Evolutionary conservation across 768 basidiomycete genomes (phyloP), one percentile per base, ranked within the genome.

Genomic region (Mycena galericulata): DNA sequence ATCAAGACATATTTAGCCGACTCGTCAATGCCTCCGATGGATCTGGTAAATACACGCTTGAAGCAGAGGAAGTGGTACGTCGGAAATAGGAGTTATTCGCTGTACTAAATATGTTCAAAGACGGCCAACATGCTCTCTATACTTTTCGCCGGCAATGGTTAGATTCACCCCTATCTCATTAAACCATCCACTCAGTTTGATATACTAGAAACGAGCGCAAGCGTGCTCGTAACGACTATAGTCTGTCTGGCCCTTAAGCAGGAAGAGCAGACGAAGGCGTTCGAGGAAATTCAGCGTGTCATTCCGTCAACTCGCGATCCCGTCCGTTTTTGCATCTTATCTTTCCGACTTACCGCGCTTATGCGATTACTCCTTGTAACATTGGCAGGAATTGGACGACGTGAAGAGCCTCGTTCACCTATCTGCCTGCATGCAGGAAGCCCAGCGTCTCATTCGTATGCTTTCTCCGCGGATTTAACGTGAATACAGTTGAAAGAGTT

Each of bases 41-140:
- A n/a, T 43, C 56, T 30, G 41, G 41, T 57, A 57, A 45, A 57
- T 57, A 57, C 14, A 57, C 41, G 0, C 40, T 57, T 20, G 27
- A 57, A 30, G 29, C 18, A 30, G 56, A 57, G 5, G 56, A 57
- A 57, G 56, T 57, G 29, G 56, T 45, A 17, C 41, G 56, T 57
- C 20, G 14, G 10, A n/a, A 27, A 14, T 4, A 47, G 11, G 22
- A 10, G 15, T n/a, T 22, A 10, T 49, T 30, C 29, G 17, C 8
- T 49, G 2, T 18, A 4, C 15, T 49, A 4, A 26, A 6, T 27
- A 8, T 6, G 27, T 3, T 17, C 15, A 9, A 43, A 58, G 45
- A 58, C 57, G 18, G 43, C 43, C n/a, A 59, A 59, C 32, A 30
- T 58, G 29, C 56, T 53, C 51, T 53, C 51, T 17, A 53, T 53